Base-by-base conservation (phyloP, 2,329 filamentous ascomycete species). In the Aureobasidium vineae region DNA sequence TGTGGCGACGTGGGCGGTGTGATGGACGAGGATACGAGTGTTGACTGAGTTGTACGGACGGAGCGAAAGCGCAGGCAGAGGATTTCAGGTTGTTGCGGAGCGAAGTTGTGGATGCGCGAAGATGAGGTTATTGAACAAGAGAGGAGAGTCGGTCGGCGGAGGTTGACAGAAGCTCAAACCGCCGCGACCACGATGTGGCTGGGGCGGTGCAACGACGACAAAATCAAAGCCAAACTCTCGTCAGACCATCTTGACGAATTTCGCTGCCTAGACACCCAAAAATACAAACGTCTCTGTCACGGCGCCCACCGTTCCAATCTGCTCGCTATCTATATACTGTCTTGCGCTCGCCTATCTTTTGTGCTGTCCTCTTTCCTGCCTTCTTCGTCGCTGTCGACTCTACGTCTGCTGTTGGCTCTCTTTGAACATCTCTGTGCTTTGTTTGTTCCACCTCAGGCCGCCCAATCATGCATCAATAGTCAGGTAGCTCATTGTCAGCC, bases 1-100 rank as follows among this genome's bases (percentile, higher is more conserved):
- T 73, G 74, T 79, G 69, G 70, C 66, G 59, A 52, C 67, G 64
- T 43, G 65, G 60, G 59, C 33, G 59, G 26, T 40, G 59, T n/a
- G 33, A 16, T n/a, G 31, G 41, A 40, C 38, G 57, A 28, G 43
- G 43, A 26, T 19, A 26, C 4, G 26, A n/a, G 49, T 28, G 59
- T 54, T 28, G 33, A n/a, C 49, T 26, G n/a, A 23, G 26, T 31
- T 43, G 23, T 38, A 21, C 23, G 28, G 38, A 38, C 6, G 47
- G 26, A 64, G 47, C 61, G 61, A 54, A 36, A 64, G 61, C 26
- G 40, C 38, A 53, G 47, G 61, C 21, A 54, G 28, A 26, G 11
- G 26, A 54, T 23, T 19, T 21, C 19, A 26, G 38, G 26, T 21
- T 54, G 36, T 33, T 43, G 38, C n/a, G 10, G 41, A 49, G 52